Conservation (phyloP, 345 rosid species). For the Garcia nutans region DNA sequence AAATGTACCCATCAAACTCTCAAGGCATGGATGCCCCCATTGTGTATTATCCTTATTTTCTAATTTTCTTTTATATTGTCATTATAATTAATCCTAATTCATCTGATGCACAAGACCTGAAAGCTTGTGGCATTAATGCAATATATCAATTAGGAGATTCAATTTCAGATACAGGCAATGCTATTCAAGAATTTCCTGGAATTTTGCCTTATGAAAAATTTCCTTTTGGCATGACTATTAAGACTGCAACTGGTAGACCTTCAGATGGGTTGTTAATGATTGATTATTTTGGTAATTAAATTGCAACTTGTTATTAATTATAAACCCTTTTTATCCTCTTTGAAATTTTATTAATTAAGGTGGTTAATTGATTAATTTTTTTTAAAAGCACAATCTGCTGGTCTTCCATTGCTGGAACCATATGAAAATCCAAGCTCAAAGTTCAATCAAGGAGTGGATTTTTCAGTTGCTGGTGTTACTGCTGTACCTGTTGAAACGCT, state of each 20-base stretch:
- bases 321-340: too few species aligned
- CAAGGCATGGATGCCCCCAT: too few species aligned
- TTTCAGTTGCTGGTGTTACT: constrained; percentile 12
- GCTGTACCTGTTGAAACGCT: background rate
- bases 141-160: background rate
- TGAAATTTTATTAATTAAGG: too few species aligned
- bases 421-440: constrained; percentile 2
- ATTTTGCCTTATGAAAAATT: background rate
- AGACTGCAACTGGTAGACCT: background rate
- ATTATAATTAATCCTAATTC: background rate
- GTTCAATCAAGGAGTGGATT: background rate
- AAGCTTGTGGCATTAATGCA: background rate
- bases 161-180: background rate
- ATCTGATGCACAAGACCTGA: background rate
- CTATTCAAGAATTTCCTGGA: background rate
- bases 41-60: too few species aligned
- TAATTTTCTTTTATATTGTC: too few species aligned
- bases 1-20: background rate
- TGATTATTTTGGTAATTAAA: constrained; percentile 7
- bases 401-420: constrained; percentile 4
- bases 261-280: background rate
- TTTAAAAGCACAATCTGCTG: constrained; percentile 13
- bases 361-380: background rate
- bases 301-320: too few species aligned
- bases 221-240: background rate